Evolutionary conservation across 345 rosid species (phyloP), one percentile per base, ranked within the genome.

Genomic region (Citrus trifoliata): DNA sequence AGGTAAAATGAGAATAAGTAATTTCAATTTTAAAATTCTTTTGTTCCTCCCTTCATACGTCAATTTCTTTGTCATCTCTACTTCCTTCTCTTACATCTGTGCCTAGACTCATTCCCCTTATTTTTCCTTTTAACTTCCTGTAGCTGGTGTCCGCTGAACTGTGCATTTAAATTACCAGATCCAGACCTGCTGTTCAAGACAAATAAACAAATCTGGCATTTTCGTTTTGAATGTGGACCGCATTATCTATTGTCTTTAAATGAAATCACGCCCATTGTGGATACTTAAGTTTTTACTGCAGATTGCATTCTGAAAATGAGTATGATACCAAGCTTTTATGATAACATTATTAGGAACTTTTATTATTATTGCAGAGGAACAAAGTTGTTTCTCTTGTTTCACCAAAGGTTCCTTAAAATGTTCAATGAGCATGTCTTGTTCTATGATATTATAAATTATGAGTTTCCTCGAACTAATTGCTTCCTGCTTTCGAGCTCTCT

Each of bases 1-100:
- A 90, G 94, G 94, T 92, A 80, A 79, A 79, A 83, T 80, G 51
- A 33, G 2, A 63, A 27, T 40, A 7, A 10, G 35, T 40, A 48
- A 58, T 62, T 74, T 60, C 13, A 8, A 38, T 67, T 73, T 4
- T 24, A 72, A 71, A 56, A n/a, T 72, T n/a, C 0, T 58, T 56
- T 55, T n/a, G 19, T 56, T 14, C 21, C 13, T 14, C 21, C 13
- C 21, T 2, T 6, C 22, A 12, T 6, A 33, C 3, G 3, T 25
- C 5, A 3, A 25, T 75, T 46, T 62, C 37, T 60, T 28, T 46
- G 28, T 27, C 19, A 46, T 14, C 37, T 32, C 7, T 25, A 12
- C 42, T 40, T 59, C 38, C 59, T 14, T 22, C 16, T 73, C 40
- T 63, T 21, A 21, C 63, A 37, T 46, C 51, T 22, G 12, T 46